Conservation (phyloP, 1,284 basidiomycete species). For the Cryptococcus floricola region DNA sequence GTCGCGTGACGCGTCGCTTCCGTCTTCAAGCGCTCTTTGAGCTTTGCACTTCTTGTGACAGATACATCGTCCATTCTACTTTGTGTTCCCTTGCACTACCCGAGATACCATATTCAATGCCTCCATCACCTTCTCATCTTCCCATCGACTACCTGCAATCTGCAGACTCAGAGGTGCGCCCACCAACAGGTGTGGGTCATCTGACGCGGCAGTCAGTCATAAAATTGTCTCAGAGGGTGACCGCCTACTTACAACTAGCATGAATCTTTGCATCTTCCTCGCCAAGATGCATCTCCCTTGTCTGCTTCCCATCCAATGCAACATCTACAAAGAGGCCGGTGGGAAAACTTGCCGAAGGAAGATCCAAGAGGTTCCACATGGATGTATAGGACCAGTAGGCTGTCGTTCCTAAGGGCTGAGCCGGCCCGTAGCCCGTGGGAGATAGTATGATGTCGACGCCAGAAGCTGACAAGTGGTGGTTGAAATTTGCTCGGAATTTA, state of each 20-base stretch:
- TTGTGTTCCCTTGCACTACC: neutral
- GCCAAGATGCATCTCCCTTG: slow-evolving; percentile 52
- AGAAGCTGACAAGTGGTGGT: slow-evolving; percentile 21
- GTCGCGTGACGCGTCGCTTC: too few relatives aligned
- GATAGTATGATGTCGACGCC: slow-evolving; percentile 43
- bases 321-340: slow-evolving; percentile 48
- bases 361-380: slow-evolving; percentile 66
- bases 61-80: too few relatives aligned
- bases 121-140: slow-evolving; percentile 25
- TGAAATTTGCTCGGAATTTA: slow-evolving; percentile 27
- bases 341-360: slow-evolving; percentile 62
- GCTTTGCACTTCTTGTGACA: too few relatives aligned
- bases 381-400: slow-evolving; percentile 56
- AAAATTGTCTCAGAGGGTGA: too few relatives aligned
- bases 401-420: slow-evolving; percentile 32
- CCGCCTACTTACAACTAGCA: slow-evolving; percentile 54
- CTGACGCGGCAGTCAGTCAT: neutral
- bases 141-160: slow-evolving; percentile 16
- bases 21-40: too few relatives aligned
- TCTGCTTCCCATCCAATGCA: slow-evolving; percentile 21
- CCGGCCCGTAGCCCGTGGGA: slow-evolving; percentile 37
- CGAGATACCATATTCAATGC: slow-evolving; percentile 9
- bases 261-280: slow-evolving; percentile 54
- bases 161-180: slow-evolving; percentile 23
- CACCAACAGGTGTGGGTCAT: slow-evolving; percentile 13